Evolutionary conservation across 345 rosid species (phyloP), one percentile per base, ranked within the genome.

Genomic region (Pistacia vera): DNA sequence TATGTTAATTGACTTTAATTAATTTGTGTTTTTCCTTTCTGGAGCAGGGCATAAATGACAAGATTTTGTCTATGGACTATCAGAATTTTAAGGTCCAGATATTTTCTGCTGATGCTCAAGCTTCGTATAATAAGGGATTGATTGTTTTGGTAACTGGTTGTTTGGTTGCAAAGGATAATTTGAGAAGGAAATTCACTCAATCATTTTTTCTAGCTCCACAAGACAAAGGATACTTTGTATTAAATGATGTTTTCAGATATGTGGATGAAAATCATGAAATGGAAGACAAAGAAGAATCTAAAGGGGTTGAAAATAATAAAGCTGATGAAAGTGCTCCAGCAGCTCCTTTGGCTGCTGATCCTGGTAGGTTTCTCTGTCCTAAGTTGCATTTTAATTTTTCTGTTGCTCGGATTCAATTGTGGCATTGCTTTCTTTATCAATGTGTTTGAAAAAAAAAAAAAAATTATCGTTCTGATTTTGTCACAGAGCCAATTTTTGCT

Each of bases 201-300:
- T 64, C 87, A n/a, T 92, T 94, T 85, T 92, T 94, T 74, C 86
- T 94, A 54, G 96, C 92, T 17, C 92, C 93, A 5, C 89, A 86
- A 71, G 78, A 87, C 35, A 73, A 70, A 64, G 88, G 94, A 38
- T 94, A 84, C 84, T 94, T 81, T 81, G 97, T 94, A 71, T 81
- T 86, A 16, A 92, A 88, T 66, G 98, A 94, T 83, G 80, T 87
- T 28, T 86, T 94, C 67, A 90, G 94, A 81, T 91, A 80, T 16
- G 79, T 88, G 64, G 86, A 87, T 54, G 88, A 25, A 25, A 25
- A 25, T 25, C 25, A 25, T 25, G 25, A 81, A 14, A 73, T 60
- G 28, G 76, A 73, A 28, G 68, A 73, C 5, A 63, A 73, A 63
- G 57, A 55, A 7, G 76, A 80, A 78, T 41, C 72, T 61, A 76